These are phyloP conservation scores for Inga oerstediana DNA, from an alignment of 306 rosid species.

Conservation along the genomic window DNA sequence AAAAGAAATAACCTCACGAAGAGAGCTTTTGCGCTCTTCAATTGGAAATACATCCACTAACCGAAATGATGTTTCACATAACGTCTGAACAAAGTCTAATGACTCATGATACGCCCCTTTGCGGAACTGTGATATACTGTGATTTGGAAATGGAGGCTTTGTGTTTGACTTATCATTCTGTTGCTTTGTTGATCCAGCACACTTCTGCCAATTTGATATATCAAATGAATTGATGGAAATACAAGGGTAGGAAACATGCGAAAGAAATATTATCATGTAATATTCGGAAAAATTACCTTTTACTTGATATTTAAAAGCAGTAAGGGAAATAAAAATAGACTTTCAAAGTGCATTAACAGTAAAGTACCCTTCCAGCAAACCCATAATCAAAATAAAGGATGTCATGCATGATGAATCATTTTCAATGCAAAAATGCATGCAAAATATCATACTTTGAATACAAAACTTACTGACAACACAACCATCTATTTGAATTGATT, in stretches of 20 bases:
- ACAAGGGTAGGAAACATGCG: slow-evolving; percentile 30
- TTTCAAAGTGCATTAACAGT: slow-evolving; percentile 22
- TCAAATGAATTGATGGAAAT: slow-evolving; percentile 39
- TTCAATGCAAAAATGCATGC: not conserved
- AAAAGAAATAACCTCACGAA: slow-evolving; percentile 70
- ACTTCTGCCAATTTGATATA: slow-evolving; percentile 50
- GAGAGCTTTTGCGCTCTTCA: slow-evolving; percentile 98
- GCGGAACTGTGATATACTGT: slow-evolving; percentile 66
- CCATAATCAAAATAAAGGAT: slow-evolving; percentile 3
- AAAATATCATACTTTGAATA: slow-evolving; percentile 13
- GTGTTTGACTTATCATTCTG: slow-evolving; percentile 64
- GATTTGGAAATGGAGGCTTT: slow-evolving; percentile 85
- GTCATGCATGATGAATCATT: not conserved
- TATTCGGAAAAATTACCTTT: slow-evolving; percentile 12
- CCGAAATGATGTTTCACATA: slow-evolving; percentile 93
- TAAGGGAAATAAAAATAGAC: slow-evolving; percentile 26
- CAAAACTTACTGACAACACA: not conserved
- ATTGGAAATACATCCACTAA: slow-evolving; percentile 94
- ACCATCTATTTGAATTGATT: not conserved
- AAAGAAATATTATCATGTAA: slow-evolving; percentile 15
- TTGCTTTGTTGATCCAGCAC: slow-evolving; percentile 76
- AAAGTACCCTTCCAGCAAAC: slow-evolving; percentile 17
- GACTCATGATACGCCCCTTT: slow-evolving; percentile 93
- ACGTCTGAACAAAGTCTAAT: slow-evolving; percentile 84
- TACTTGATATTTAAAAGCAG: slow-evolving; percentile 10